These are phyloP conservation scores for Tulasnella sp. DNA, from an alignment of 768 basidiomycete genomes.

Conservation along the genomic window DNA sequence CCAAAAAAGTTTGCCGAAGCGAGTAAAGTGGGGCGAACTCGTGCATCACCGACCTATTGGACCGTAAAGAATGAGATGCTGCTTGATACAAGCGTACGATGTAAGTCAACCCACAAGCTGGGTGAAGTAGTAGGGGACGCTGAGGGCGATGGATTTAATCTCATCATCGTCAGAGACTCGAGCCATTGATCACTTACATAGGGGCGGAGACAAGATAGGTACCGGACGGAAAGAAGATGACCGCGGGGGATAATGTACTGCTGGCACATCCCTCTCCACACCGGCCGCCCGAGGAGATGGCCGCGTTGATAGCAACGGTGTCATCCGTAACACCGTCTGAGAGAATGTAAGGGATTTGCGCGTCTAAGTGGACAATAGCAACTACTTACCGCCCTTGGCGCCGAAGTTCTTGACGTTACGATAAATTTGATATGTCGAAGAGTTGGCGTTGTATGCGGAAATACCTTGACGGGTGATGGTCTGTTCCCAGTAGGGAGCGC, in stretches of 20 bases:
- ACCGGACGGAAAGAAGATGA: slow-evolving; percentile 20
- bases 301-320: slow-evolving; percentile 19
- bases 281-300: slow-evolving; percentile 14
- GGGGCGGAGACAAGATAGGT: slow-evolving; percentile 9
- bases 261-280: slow-evolving; percentile 17
- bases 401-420: slow-evolving; percentile 18
- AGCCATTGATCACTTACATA: neutral
- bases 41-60: slow-evolving; percentile 3
- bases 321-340: slow-evolving; percentile 19
- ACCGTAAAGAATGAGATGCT: neutral
- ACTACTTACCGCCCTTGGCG: slow-evolving; percentile 11
- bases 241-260: slow-evolving; percentile 13
- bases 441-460: slow-evolving; percentile 11
- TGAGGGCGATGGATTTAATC: neutral
- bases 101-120: slow-evolving; percentile 9
- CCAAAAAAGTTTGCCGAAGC: slow-evolving; percentile 13
- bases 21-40: slow-evolving; percentile 3
- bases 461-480: slow-evolving; percentile 13
- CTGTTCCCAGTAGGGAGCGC: slow-evolving; percentile 17
- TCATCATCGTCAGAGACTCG: too few relatives aligned
- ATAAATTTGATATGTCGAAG: slow-evolving; percentile 15
- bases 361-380: too few relatives aligned
- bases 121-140: slow-evolving; percentile 16
- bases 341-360: neutral
- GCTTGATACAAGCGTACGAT: neutral